phyloP scores from a whole-genome alignment of 768 basidiomycete genomes.

The Boletus rubroflammeus region DNA sequence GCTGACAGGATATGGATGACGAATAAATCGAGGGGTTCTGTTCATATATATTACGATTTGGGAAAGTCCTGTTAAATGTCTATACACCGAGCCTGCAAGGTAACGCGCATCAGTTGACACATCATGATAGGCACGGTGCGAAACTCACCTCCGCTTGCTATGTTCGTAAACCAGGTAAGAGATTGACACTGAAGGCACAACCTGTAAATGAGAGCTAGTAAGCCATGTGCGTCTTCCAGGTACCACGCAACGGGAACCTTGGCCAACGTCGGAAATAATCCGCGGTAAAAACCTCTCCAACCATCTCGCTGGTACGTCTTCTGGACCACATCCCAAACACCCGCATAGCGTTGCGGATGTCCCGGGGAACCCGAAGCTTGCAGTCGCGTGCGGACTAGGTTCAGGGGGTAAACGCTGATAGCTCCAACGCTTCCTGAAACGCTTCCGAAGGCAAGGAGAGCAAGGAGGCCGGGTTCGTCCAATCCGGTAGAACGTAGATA shows the following conservation, averaged over 20 bases:
- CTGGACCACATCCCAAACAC: slow-evolving; percentile 78
- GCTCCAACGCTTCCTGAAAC: slow-evolving; percentile 93
- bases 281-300: slow-evolving; percentile 93
- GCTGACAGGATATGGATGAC: slow-evolving; percentile 22
- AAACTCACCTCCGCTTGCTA: slow-evolving; percentile 68
- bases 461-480: slow-evolving; percentile 87
- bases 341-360: slow-evolving; percentile 86
- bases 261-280: slow-evolving; percentile 86
- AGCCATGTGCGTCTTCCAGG: not conserved
- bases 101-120: slow-evolving; percentile 2
- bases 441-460: slow-evolving; percentile 86
- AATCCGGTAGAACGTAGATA: slow-evolving; percentile 84
- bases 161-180: slow-evolving; percentile 94
- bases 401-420: slow-evolving; percentile 88
- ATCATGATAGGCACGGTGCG: not conserved
- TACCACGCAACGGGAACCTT: slow-evolving; percentile 51
- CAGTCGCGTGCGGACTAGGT: slow-evolving; percentile 88
- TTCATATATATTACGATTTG: slow-evolving; percentile 21
- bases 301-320: slow-evolving; percentile 85
- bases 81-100: slow-evolving; percentile 58
- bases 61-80: slow-evolving; percentile 17
- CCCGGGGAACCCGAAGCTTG: slow-evolving; percentile 96
- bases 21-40: slow-evolving; percentile 24
- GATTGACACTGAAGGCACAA: slow-evolving; percentile 95
- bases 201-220: slow-evolving; percentile 41